Evolutionary conservation across 192 early-diverging fungal species (phyloP).

Genomic region (Podila clonocystis): DNA sequence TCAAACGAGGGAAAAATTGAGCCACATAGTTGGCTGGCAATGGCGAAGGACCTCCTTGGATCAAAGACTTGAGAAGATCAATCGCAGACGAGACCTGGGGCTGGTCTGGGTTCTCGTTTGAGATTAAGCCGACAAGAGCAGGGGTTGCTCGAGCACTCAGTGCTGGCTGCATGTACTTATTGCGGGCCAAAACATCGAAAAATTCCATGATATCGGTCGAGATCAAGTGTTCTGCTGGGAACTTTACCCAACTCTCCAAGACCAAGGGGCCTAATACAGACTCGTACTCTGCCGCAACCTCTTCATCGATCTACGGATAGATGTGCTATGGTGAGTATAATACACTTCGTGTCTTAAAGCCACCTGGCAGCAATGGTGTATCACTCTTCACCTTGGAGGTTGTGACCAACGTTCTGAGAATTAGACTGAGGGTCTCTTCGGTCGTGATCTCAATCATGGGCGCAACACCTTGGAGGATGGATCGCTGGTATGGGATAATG

Average conservation of each 20-base stretch:
- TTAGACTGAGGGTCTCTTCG: conserved; percentile 70
- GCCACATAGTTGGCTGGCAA: conserved; percentile 74
- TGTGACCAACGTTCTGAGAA: conserved; percentile 69
- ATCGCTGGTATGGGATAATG: conserved; percentile 61
- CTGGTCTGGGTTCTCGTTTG: conserved; percentile 10
- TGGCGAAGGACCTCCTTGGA: conserved; percentile 76
- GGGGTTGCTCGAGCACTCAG: conserved; percentile 81
- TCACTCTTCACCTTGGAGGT: conserved; percentile 61
- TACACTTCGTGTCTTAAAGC: background rate
- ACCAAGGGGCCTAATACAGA: conserved; percentile 73
- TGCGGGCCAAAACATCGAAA: conserved; percentile 77
- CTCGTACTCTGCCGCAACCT: conserved; percentile 77
- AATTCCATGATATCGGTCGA: conserved; percentile 77
- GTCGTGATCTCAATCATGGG: conserved; percentile 58
- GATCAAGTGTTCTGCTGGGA: conserved; percentile 78
- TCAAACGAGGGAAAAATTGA: conserved; percentile 82
- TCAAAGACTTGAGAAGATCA: conserved; percentile 73
- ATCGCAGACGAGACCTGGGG: conserved; percentile 63
- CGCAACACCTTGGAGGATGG: conserved; percentile 68
- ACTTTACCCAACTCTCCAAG: conserved; percentile 77
- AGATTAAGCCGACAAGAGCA: conserved; percentile 50
- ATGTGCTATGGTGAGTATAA: background rate
- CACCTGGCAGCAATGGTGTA: background rate
- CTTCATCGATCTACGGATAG: conserved; percentile 64
- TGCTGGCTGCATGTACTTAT: conserved; percentile 63